phyloP scores from a whole-genome alignment of 495 filamentous ascomycete species.

The Xylaria grammica region DNA sequence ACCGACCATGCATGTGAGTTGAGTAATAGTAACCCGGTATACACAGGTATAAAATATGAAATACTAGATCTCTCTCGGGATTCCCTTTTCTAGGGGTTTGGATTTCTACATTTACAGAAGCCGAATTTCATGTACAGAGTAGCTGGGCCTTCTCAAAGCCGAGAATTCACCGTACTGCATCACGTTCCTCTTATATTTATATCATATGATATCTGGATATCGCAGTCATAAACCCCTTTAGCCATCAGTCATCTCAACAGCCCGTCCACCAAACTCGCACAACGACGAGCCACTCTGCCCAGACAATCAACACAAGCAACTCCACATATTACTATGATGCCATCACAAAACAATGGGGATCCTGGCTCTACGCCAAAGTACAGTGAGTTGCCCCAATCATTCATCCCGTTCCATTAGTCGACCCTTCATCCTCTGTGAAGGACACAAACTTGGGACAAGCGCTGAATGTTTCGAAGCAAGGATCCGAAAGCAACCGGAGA shows the following conservation, averaged over 20 bases:
- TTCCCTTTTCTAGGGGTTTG: slow-evolving; percentile 12
- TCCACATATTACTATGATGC: slow-evolving; percentile 22
- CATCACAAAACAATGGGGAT: slow-evolving; percentile 6
- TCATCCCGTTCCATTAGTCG: not conserved
- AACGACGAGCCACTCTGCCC: not conserved
- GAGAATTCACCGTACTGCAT: slow-evolving; percentile 1
- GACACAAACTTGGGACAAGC: slow-evolving; percentile 28
- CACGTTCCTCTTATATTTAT: not conserved
- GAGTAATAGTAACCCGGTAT: not conserved
- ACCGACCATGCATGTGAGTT: not conserved
- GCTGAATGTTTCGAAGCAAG: slow-evolving; percentile 67
- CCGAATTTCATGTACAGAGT: not conserved
- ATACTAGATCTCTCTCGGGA: not conserved
- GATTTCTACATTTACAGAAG: slow-evolving; percentile 4
- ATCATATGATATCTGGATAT: not conserved
- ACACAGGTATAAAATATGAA: slow-evolving; percentile 9
- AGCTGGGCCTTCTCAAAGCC: not conserved
- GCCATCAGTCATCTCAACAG: not conserved
- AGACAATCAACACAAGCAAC: not conserved
- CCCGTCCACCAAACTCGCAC: not conserved
- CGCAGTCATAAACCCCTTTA: not conserved
- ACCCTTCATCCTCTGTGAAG: not conserved
- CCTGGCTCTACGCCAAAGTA: slow-evolving; percentile 34
- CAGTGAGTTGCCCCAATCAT: slow-evolving; percentile 42
- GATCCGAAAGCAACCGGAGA: slow-evolving; percentile 76